Evolutionary conservation across 805 yeast species (phyloP).

Genomic region (Saturnispora serradocipensis): DNA sequence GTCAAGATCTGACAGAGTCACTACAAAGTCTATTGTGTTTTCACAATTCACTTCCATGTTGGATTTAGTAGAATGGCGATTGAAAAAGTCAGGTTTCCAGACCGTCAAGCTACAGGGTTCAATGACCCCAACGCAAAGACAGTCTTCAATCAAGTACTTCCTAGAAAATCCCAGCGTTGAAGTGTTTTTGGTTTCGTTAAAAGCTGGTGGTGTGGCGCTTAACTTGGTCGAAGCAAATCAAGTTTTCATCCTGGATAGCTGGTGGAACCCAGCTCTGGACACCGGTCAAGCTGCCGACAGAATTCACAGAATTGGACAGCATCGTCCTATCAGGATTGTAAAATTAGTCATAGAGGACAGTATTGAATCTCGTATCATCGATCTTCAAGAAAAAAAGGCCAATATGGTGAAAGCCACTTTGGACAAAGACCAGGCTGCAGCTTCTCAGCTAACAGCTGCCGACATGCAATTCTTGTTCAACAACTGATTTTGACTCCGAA

Average conservation of each 20-base stretch:
- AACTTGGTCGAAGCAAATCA: constrained; percentile 96
- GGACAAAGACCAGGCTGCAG: constrained; percentile 86
- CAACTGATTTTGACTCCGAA: constrained; percentile 35
- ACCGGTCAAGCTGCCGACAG: constrained; percentile 95
- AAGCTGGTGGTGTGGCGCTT: constrained; percentile 98
- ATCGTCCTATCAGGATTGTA: constrained; percentile 86
- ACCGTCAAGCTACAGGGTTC: constrained; percentile 94
- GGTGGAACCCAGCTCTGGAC: constrained; percentile 99
- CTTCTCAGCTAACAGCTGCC: constrained; percentile 79
- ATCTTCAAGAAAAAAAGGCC: constrained; percentile 94
- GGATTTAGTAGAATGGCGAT: constrained; percentile 92
- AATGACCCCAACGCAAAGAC: constrained; percentile 95
- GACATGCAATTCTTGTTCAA: constrained; percentile 91
- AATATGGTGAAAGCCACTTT: constrained; percentile 97
- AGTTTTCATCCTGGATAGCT: constrained; percentile 91
- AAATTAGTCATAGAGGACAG: constrained; percentile 93
- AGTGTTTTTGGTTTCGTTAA: constrained; percentile 86
- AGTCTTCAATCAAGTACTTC: constrained; percentile 79
- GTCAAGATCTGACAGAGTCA: constrained; percentile 74
- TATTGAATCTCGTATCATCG: constrained; percentile 91
- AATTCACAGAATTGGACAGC: constrained; percentile 96
- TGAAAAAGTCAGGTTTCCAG: constrained; percentile 88
- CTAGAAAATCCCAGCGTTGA: constrained; percentile 91
- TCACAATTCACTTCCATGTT: constrained; percentile 87
- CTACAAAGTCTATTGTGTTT: constrained; percentile 92